Conservation (phyloP, 352 stramenopile genomes). For the Phytophthora multivora region DNA sequence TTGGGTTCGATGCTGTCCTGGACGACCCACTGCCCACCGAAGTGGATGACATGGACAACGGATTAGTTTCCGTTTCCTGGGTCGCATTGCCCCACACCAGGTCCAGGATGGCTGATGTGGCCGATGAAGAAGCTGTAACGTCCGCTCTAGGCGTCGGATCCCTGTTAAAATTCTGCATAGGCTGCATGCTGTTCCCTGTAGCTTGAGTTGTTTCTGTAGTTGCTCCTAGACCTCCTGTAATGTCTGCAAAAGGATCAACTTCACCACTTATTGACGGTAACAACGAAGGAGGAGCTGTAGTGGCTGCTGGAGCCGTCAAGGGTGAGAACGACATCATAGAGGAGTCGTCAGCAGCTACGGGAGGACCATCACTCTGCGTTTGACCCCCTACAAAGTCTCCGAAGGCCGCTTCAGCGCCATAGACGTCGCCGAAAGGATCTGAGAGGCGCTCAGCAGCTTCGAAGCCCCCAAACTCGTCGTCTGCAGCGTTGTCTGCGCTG, state of each 20-base stretch:
- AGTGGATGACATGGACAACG: conserved; percentile 5
- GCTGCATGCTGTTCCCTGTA: background rate
- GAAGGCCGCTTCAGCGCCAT: conserved; percentile 33
- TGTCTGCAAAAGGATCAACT: conserved; percentile 46
- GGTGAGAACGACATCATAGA: conserved; percentile 52
- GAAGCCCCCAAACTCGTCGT: conserved; percentile 53
- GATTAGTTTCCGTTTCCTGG: conserved; percentile 10
- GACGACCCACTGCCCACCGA: conserved; percentile 6
- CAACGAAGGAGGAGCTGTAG: conserved; percentile 11
- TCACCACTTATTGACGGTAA: conserved; percentile 37
- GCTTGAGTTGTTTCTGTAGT: background rate
- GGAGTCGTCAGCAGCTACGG: conserved; percentile 7
- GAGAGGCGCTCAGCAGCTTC: conserved; percentile 36
- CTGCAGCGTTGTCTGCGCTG: conserved; percentile 5
- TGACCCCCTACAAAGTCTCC: conserved; percentile 12
- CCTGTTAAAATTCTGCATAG: background rate
- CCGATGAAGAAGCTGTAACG: conserved; percentile 9
- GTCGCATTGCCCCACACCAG: conserved; percentile 31
- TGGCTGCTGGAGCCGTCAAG: conserved; percentile 12
- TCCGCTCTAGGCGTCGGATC: background rate
- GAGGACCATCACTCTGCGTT: background rate
- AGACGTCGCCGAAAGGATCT: conserved; percentile 49
- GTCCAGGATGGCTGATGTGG: conserved; percentile 30
- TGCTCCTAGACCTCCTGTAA: conserved; percentile 22
- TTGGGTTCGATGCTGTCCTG: conserved; percentile 17